These are phyloP conservation scores for Gracilariopsis chorda DNA, from an alignment of 23 red algal genomes.

Conservation along the genomic window DNA sequence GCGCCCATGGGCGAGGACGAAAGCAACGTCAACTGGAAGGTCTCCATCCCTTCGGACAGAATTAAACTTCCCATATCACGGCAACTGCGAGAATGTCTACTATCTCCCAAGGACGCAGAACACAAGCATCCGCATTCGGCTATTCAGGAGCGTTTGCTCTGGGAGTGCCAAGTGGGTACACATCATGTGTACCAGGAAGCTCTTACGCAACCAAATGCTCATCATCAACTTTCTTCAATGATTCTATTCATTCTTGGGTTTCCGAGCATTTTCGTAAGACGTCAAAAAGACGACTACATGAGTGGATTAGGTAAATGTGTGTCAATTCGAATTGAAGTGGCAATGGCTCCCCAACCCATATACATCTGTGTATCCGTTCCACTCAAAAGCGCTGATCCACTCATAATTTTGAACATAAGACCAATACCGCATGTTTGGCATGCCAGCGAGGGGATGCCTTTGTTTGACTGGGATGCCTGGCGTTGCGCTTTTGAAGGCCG, in stretches of 20 bases:
- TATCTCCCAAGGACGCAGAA: not conserved
- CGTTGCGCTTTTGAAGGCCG: constrained; percentile 33
- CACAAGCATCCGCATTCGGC: constrained; percentile 7
- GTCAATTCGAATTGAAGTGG: not conserved
- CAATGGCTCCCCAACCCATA: not conserved
- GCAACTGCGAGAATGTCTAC: not conserved
- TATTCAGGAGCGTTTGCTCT: constrained; percentile 29
- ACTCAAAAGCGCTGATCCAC: not conserved
- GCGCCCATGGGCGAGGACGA: not conserved
- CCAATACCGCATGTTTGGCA: too few species aligned
- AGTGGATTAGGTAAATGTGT: not conserved
- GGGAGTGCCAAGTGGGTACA: constrained; percentile 50
- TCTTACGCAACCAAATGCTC: not conserved
- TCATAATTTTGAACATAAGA: not conserved
- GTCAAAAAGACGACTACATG: not conserved
- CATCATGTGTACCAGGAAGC: not conserved
- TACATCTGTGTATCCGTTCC: not conserved
- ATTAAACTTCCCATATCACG: not conserved
- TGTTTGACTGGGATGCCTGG: constrained; percentile 33
- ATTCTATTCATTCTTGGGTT: constrained; percentile 11
- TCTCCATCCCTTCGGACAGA: not conserved
- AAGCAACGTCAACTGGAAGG: not conserved
- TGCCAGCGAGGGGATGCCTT: too few species aligned
- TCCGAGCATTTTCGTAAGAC: not conserved
- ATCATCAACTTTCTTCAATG: not conserved